Base-by-base conservation (phyloP, 805 yeast species). In the Pichia sporocuriosa region DNA sequence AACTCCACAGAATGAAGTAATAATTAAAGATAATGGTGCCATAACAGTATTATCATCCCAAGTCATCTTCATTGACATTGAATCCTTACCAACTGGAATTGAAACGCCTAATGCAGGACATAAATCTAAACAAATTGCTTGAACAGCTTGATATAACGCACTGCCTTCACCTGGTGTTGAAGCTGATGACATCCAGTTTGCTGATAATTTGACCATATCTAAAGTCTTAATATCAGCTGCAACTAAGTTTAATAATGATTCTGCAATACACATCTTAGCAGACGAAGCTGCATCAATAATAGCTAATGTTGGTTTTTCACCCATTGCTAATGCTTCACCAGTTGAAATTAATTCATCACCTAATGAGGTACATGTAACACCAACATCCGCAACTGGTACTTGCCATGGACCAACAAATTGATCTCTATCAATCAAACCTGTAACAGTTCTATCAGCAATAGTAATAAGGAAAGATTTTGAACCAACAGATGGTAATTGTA, bases 401-500 rank as follows among this genome's bases (percentile, higher is more conserved):
- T 93, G 99, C 97, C 97, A 93, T 59, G 97, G 97, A 30, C 98
- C 98, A 46, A 93, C 97, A 81, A 89, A 81, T 69, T 93, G 98
- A 63, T 93, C 98, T 61, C 98, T 81, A 57, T 94, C 97, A 47
- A 93, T 82, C 53, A 93, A 74, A 42, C 98, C 98, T 23, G 97
- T 90, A 48, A 93, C 93, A n/a, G 94, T 75, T 67, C 98, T 81
- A 66, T 93, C 98, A 65, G 96, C 98, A 59, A 93, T 93, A n/a
- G 97, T 93, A 59, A 93, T 84, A 57, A 93, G 71, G 71, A 93
- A 93, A 39, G 83, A 81, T 68, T 93, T 93, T 32, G 97, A 87
- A 21, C 95, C 98, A 38, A 93, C 98, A 6, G 96, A 68, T 23
- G 98, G 98, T 51, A 93, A 71, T 52, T 78, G 85, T 52, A 93